Conservation (phyloP, 1,284 basidiomycete genomes). For the Vanrija humicola region DNA sequence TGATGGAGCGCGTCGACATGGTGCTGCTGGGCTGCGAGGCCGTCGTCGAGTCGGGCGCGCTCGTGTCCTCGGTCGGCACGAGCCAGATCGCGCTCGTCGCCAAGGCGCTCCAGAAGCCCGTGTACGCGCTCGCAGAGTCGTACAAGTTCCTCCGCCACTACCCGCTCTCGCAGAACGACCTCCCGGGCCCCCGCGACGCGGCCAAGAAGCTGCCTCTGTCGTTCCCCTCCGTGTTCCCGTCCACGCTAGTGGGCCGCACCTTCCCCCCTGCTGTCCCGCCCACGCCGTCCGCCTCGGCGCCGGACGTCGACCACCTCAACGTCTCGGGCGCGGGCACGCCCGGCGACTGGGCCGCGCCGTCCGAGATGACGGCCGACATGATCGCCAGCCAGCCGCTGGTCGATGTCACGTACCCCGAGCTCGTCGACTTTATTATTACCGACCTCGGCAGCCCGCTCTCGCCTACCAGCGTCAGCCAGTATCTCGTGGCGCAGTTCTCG, state of each 20-base stretch:
- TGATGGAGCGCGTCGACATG: slow-evolving; percentile 92
- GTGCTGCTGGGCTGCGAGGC: slow-evolving; percentile 96
- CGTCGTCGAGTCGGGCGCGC: slow-evolving; percentile 81
- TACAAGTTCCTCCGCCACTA: slow-evolving; percentile 98
- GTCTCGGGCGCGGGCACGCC: slow-evolving; percentile 1
- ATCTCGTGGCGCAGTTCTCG: slow-evolving; percentile 49
- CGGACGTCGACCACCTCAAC: slow-evolving; percentile 2
- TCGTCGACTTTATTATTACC: slow-evolving; percentile 50
- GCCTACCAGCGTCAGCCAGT: slow-evolving; percentile 48
- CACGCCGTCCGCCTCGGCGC: slow-evolving; percentile 6
- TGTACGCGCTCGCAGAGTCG: slow-evolving; percentile 94
- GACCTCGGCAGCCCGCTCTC: slow-evolving; percentile 46
- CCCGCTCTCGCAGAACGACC: slow-evolving; percentile 92
- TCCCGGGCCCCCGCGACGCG: slow-evolving; percentile 55
- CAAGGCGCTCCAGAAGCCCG: slow-evolving; percentile 88
- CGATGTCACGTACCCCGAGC: slow-evolving; percentile 51
- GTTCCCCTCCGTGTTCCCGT: slow-evolving; percentile 23
- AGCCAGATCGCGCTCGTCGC: slow-evolving; percentile 96
- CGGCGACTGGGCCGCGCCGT: not conserved
- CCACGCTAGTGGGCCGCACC: not conserved
- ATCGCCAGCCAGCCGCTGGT: slow-evolving; percentile 49
- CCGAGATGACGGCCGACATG: slow-evolving; percentile 49
- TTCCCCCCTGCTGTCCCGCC: slow-evolving; percentile 14
- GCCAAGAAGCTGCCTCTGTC: slow-evolving; percentile 19
- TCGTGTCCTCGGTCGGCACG: slow-evolving; percentile 70